These are phyloP conservation scores for Kwoniella europaea DNA, from an alignment of 768 basidiomycete species.

Conservation along the genomic window DNA sequence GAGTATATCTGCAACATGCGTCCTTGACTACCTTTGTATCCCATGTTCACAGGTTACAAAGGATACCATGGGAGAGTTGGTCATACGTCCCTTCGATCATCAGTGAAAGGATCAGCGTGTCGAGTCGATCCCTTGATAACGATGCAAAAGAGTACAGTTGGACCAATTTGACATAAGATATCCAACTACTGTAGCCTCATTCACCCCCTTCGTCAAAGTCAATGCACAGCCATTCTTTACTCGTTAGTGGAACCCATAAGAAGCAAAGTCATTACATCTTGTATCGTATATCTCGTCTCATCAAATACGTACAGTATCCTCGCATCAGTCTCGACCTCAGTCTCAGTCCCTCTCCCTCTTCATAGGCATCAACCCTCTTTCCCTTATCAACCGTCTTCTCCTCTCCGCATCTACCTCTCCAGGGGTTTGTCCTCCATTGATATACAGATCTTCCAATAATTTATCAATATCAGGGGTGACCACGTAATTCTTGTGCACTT, in stretches of 20 bases:
- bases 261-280: not conserved
- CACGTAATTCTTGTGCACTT: slow-evolving; percentile 81
- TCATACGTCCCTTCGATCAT: no score
- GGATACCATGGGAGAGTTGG: not conserved
- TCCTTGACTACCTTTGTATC: not conserved
- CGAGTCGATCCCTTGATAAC: not conserved
- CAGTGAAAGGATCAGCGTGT: not conserved
- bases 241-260: no score
- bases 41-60: not conserved
- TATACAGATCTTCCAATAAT: slow-evolving; percentile 71
- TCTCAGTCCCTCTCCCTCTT: slow-evolving; percentile 46
- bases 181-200: no score
- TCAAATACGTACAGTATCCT: no score
- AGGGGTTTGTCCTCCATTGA: slow-evolving; percentile 53
- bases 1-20: no score
- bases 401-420: slow-evolving; percentile 44
- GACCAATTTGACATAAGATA: no score
- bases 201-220: no score
- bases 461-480: slow-evolving; percentile 82
- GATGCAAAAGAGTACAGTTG: no score
- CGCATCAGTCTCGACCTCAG: no score
- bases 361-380: slow-evolving; percentile 30
- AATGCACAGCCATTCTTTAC: no score
- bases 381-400: slow-evolving; percentile 15
- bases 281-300: not conserved